Conservation (phyloP, 2,329 filamentous ascomycete species). For the Emmonsiellopsis sp. region DNA sequence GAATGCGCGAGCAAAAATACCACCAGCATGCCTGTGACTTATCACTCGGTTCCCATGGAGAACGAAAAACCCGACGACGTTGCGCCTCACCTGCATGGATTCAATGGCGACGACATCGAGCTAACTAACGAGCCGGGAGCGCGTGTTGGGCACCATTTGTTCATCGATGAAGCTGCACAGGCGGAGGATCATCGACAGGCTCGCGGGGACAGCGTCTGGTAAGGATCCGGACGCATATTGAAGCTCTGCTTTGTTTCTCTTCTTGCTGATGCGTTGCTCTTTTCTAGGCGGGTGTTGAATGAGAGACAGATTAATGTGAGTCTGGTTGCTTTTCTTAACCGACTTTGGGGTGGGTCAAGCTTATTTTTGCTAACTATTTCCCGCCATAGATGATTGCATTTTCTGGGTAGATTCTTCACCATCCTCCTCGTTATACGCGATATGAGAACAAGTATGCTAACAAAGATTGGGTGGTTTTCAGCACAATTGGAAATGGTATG, state of each 20-base stretch:
- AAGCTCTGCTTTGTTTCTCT: background rate
- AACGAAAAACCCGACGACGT: constrained; percentile 3
- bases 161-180: constrained; percentile 10
- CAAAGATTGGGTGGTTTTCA: constrained; percentile 10
- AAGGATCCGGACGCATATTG: constrained; percentile 1
- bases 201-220: constrained; percentile 13
- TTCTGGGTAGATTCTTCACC: constrained; percentile 25
- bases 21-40: background rate
- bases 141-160: constrained; percentile 5
- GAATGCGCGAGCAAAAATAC: background rate
- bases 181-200: constrained; percentile 8
- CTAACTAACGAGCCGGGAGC: constrained; percentile 5
- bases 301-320: constrained; percentile 33
- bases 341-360: background rate
- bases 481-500: constrained; percentile 33
- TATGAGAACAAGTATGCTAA: background rate
- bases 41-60: constrained; percentile 2
- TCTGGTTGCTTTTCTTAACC: background rate
- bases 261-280: background rate
- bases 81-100: constrained; percentile 8
- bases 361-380: background rate
- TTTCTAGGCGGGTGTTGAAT: constrained; percentile 28
- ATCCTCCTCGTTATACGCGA: background rate
- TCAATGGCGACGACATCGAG: constrained; percentile 2
- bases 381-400: constrained; percentile 34